These are phyloP conservation scores for Royoungia palumana DNA, from an alignment of 768 basidiomycete genomes.

Conservation along the genomic window DNA sequence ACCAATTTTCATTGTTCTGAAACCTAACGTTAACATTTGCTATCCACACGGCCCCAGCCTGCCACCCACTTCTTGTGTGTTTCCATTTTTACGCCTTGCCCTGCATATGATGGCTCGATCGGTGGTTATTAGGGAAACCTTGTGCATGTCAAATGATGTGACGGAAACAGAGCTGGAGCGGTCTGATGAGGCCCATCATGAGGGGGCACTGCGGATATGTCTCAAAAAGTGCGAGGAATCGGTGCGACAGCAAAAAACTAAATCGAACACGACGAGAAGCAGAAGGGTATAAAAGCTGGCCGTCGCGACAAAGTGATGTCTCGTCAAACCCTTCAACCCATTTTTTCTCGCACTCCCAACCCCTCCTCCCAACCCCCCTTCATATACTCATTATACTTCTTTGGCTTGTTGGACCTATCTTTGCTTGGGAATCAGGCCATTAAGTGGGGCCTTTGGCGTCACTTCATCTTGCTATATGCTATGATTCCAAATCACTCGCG, in stretches of 20 bases:
- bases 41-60: conserved; percentile 8
- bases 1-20: conserved; percentile 6
- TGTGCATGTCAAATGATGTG: conserved; percentile 17
- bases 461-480: conserved; percentile 33
- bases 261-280: neutral
- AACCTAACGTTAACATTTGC: conserved; percentile 22
- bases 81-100: conserved; percentile 25
- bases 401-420: conserved; percentile 1
- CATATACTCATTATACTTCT: neutral
- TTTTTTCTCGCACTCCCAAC: conserved; percentile 23
- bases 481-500: conserved; percentile 37
- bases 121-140: conserved; percentile 1
- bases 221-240: conserved; percentile 9
- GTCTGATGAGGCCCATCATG: no score
- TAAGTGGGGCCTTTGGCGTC: conserved; percentile 27
- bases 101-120: conserved; percentile 16
- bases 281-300: conserved; percentile 18
- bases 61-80: neutral
- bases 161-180: conserved; percentile 15
- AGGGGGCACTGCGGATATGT: conserved; percentile 2
- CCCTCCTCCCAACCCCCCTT: neutral
- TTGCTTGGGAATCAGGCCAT: conserved; percentile 10
- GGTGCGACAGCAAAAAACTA: conserved; percentile 6
- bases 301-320: neutral
- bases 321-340: conserved; percentile 1